Conservation (phyloP, 495 filamentous ascomycete genomes). For the Aspergillus sclerotiicarbonarius region DNA sequence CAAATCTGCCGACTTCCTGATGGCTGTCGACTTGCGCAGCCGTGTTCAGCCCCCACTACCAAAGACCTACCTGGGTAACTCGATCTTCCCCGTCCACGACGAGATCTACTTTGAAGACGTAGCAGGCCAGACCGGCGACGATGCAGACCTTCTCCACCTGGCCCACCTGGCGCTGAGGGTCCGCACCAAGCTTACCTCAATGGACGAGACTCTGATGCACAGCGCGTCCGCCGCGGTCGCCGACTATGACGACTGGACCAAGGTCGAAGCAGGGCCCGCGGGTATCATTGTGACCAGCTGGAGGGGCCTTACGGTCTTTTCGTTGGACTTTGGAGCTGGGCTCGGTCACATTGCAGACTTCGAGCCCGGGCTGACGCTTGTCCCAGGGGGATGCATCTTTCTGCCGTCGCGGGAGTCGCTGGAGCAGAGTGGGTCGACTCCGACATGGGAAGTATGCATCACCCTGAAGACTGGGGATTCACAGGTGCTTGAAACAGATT, state of each 20-base stretch:
- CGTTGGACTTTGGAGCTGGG: slow-evolving; percentile 8
- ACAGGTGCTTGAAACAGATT: neutral
- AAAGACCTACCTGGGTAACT: slow-evolving; percentile 12
- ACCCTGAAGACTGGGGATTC: neutral
- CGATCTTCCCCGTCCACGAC: slow-evolving; percentile 3
- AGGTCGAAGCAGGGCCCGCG: neutral
- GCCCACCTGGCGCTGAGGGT: neutral
- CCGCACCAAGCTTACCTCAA: neutral
- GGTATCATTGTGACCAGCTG: slow-evolving; percentile 7
- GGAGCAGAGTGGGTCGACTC: neutral
- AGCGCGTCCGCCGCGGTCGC: slow-evolving; percentile 2
- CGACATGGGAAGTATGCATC: slow-evolving; percentile 1
- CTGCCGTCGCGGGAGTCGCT: neutral
- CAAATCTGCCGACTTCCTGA: neutral
- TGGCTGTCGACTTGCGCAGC: slow-evolving; percentile 7
- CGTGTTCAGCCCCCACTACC: slow-evolving; percentile 8
- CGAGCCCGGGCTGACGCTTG: slow-evolving; percentile 5
- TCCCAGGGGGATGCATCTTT: slow-evolving; percentile 5
- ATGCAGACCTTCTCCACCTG: slow-evolving; percentile 7
- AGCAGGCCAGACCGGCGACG: neutral
- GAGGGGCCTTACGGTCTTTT: slow-evolving; percentile 1
- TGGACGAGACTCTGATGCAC: slow-evolving; percentile 5
- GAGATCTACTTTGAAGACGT: neutral
- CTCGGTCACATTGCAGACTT: slow-evolving; percentile 10
- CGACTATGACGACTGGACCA: slow-evolving; percentile 1